Evolutionary conservation across 306 rosid genomes (phyloP).

Genomic region (Prosopis cineraria): DNA sequence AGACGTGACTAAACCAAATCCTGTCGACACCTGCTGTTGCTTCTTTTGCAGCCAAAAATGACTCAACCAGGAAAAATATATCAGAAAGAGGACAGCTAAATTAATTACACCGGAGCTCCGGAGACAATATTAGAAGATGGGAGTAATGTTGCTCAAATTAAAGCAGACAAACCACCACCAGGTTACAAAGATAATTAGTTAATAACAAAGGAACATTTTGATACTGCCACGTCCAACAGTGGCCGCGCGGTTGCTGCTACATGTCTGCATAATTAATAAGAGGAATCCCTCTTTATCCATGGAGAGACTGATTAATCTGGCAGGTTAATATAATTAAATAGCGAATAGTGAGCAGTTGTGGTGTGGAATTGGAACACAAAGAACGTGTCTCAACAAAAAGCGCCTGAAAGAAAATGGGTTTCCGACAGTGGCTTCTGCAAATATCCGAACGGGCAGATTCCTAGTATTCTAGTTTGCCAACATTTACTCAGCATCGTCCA

Average conservation of each 20-base stretch:
- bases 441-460: constrained; percentile 11
- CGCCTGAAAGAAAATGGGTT: not conserved
- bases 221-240: not conserved
- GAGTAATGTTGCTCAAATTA: not conserved
- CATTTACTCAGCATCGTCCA: not conserved
- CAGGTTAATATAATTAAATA: not conserved
- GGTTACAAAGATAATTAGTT: not conserved
- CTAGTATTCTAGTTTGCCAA: not conserved
- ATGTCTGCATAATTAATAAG: not conserved
- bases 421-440: constrained; percentile 19
- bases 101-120: not conserved
- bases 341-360: not conserved
- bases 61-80: too few species aligned
- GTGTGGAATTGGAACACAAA: not conserved
- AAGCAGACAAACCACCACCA: not conserved
- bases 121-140: not conserved
- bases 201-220: not conserved
- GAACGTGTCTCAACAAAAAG: constrained; percentile 13
- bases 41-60: not conserved
- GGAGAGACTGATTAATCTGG: not conserved
- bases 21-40: not conserved
- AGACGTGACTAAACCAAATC: too few species aligned
- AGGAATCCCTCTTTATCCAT: not conserved
- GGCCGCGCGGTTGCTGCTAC: not conserved
- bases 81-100: too few species aligned